Evolutionary conservation across 306 rosid species (phyloP), one percentile per base, ranked within the genome.

Genomic region (Sophora flavescens): DNA sequence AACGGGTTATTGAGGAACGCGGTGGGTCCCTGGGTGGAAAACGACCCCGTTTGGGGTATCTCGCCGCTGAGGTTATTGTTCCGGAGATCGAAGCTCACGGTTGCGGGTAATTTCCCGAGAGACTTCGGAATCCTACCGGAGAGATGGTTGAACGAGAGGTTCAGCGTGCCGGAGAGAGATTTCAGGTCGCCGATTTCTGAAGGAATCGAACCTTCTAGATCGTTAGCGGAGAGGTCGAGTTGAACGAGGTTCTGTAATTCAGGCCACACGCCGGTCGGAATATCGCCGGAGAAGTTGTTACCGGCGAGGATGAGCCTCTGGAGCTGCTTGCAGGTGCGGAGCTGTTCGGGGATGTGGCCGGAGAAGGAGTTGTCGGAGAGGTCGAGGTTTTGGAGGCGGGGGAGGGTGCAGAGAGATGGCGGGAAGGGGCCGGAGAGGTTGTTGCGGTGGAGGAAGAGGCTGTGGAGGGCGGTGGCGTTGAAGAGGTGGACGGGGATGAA

Each of bases 31-130:
- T 96, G 99, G 53, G 89, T 90, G 8, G 96, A 74, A 60, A 96
- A 93, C 12, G 99, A 86, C 22, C 99, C 99, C 32, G 91, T 88
- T 78, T 93, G 93, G 0, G 99, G 99, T n/a, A 96, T 88, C 66
- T 93, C 92, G 3, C 99, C 98, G 39, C 84, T 91, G 6, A 96
- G 69, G 47, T 91, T 89, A 42, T 96, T 96, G 88, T 76, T 79
- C n/a, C 90, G 86, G 39, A 96, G 91, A 57, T 96, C 98, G 59
- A 89, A 96, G 72, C 88, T 96, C 45, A 91, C 88, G 1, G 89
- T 82, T 5, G 93, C 88, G 0, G 98, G 96, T 32, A 96, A 85
- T 45, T 88, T 84, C 9, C 98, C 98, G 0, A 96, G 86, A 0
- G 90, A 82, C 38, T 81, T 78, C 3, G 99, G 98, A 36, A 96